Evolutionary conservation across 2,329 filamentous ascomycete genomes (phyloP), one percentile per base, ranked within the genome.

Genomic region (Microsporum audouinii): DNA sequence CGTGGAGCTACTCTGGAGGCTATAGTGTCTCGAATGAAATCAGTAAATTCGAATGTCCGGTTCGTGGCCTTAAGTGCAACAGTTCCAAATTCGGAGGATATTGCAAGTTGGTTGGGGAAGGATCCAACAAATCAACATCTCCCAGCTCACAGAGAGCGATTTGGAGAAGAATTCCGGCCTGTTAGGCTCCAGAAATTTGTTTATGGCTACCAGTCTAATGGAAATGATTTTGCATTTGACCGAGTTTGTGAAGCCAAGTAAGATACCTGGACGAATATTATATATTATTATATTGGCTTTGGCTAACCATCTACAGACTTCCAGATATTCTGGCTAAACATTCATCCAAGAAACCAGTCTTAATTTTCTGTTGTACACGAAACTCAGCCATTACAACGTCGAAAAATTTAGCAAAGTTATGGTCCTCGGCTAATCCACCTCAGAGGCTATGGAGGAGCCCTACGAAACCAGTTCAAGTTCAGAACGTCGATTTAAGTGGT

Each of bases 1-100:
- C 84, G 89, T 29, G 89, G 89, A 14, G 88, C 89, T 10, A 91
- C 87, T 0, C 78, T 95, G 0, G 89, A 95, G 70, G 88, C 87
- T 3, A 86, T 95, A 1, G 88, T 95, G 0, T 92, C 89, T 14
- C 85, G 89, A 6, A 95, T 94, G 89, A 94, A 94, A 72, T 86
- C 86, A 0, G 84, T 89, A 53, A 85, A 86, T 10, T 84, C 85
- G 0, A 82, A 87, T 68, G 84, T 94, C 14, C 84, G 89, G 12
- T 94, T 95, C 66, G 76, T 95, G 33, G 89, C 89, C 1, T 74
- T 95, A 53, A 92, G 89, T 70, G 89, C 89, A 2, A 95, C 89
- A 0, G 84, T 95, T 1, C 89, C 89, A 1, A 95, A 95, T 66
- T 87, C 88, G 0, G 79, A 85, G 55, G 89, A 95, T 69, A 86